Base-by-base conservation (phyloP, 2,329 filamentous ascomycete genomes). In the Microsporum ferrugineum region DNA sequence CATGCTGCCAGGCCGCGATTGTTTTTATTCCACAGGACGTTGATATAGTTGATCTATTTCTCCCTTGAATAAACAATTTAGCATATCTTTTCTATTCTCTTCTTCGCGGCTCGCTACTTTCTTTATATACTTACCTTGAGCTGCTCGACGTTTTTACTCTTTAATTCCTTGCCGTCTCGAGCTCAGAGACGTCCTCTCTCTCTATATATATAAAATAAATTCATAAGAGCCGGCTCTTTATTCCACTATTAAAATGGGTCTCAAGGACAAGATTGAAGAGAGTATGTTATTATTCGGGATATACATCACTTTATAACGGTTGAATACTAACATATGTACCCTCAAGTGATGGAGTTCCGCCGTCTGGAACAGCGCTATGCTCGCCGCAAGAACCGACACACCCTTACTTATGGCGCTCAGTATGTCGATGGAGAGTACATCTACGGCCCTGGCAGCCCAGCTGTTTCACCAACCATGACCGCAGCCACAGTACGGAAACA, bases 381-480 rank as follows among this genome's bases (percentile, higher is more conserved):
- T 58, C 88, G 88, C 70, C 88, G 90, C 72, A 90, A 92, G 70
- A 89, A 92, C 68, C 89, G 92, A 73, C 91, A 86, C 60, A 94
- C 89, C 63, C 96, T 95, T 74, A 85, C 88, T 71, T 91, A 88
- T 71, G 91, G 89, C 70, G 92, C 91, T 34, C 83, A 89, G 73
- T 97, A 97, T 75, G 88, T 96, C 66, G 89, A 97, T 72, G 94
- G 91, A 76, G 92, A 96, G 79, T 96, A 96, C 78, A 81, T 96
- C 73, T 95, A 91, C 80, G 81, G 68, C 58, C 27, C 49, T 6
- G 73, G 73, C 58, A 64, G 61, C 58, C 62, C 64, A 29, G 61
- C 61, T 47, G 64, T 64, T 2, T 67, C 70, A 43, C 64, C 71
- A 31, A 70, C 68, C 57, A 73, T 72, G 8, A 72, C 73, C 2